A percentile compares a stretch with the other conserved stretches of the same genome.
phyloP scores from a whole-genome alignment of 768 basidiomycete genomes.

The Hericium erinaceus region DNA sequence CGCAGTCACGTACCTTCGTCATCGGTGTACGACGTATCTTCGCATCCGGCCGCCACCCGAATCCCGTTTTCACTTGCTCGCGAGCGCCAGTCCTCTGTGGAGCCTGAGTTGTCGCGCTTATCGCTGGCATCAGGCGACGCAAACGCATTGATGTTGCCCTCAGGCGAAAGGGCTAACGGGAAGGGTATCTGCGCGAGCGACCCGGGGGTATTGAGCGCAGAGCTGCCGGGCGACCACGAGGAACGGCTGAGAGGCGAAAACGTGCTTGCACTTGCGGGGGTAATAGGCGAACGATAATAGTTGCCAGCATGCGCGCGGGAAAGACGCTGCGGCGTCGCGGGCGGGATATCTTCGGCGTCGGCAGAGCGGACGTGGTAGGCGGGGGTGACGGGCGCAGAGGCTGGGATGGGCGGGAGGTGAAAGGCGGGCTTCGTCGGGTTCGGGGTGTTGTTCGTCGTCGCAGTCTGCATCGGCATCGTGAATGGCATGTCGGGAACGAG shows the following conservation, averaged over 20 bases:
- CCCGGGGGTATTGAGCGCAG: conserved; percentile 54
- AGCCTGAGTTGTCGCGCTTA: conserved; percentile 45
- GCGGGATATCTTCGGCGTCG: conserved; percentile 24
- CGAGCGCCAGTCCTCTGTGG: conserved; percentile 63
- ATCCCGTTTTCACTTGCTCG: conserved; percentile 66
- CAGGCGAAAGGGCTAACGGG: conserved; percentile 35
- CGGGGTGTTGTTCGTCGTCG: conserved; percentile 11
- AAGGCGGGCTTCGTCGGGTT: conserved; percentile 8
- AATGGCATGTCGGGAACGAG: neutral
- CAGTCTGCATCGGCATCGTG: neutral
- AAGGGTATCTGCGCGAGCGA: conserved; percentile 32
- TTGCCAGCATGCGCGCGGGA: conserved; percentile 26
- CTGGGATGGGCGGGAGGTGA: conserved; percentile 18
- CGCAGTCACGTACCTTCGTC: conserved; percentile 35
- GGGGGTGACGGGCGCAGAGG: conserved; percentile 37
- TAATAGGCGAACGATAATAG: conserved; percentile 44
- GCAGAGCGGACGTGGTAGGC: conserved; percentile 29
- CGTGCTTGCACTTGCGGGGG: conserved; percentile 45
- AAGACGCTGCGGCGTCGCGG: conserved; percentile 60
- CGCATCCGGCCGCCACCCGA: conserved; percentile 38
- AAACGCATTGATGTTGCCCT: conserved; percentile 20
- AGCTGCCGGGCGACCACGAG: conserved; percentile 38
- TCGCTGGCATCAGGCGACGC: conserved; percentile 2
- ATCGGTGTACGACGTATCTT: conserved; percentile 29
- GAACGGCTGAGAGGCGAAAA: conserved; percentile 54